Conservation (phyloP, 768 basidiomycete species). For the Piloderma croceum region DNA sequence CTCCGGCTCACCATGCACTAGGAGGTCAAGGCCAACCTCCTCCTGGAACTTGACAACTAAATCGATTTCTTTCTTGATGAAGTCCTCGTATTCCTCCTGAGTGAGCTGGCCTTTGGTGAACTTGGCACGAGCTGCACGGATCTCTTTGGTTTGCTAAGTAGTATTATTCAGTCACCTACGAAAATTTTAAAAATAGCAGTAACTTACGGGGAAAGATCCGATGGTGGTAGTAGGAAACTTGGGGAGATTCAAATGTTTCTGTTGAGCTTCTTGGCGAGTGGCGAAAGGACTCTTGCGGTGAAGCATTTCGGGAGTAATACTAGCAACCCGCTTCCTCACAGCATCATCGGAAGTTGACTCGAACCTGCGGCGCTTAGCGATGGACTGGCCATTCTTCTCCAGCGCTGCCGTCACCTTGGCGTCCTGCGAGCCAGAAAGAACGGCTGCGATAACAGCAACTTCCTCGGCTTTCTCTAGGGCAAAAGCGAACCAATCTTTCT, state of each 20-base stretch:
- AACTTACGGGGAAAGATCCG: constrained; percentile 87
- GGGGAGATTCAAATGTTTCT: constrained; percentile 83
- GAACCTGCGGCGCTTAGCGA: constrained; percentile 90
- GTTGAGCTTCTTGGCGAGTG: constrained; percentile 81
- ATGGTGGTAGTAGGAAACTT: constrained; percentile 99
- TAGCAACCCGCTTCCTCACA: constrained; percentile 91
- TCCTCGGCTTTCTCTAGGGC: constrained; percentile 93
- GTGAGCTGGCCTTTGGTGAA: constrained; percentile 88
- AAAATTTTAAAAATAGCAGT: constrained; percentile 1
- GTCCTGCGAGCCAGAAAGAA: constrained; percentile 82
- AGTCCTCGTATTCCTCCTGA: constrained; percentile 83
- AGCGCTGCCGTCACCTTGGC: constrained; percentile 61
- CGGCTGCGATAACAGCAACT: constrained; percentile 81
- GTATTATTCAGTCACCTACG: constrained; percentile 12
- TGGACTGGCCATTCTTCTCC: constrained; percentile 86
- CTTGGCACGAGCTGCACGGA: constrained; percentile 94
- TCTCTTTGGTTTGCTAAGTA: constrained; percentile 93
- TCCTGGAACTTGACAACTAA: constrained; percentile 94
- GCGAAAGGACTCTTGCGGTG: constrained; percentile 88
- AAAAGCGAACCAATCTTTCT: constrained; percentile 98
- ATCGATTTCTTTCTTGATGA: constrained; percentile 98
- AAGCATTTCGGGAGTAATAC: constrained; percentile 81
- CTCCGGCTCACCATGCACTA: constrained; percentile 99
- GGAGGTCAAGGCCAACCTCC: constrained; percentile 89
- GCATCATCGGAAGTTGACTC: constrained; percentile 90